Evolutionary conservation across 2,329 filamentous ascomycete genomes (phyloP).

Genomic region (Fusarium burgessii): DNA sequence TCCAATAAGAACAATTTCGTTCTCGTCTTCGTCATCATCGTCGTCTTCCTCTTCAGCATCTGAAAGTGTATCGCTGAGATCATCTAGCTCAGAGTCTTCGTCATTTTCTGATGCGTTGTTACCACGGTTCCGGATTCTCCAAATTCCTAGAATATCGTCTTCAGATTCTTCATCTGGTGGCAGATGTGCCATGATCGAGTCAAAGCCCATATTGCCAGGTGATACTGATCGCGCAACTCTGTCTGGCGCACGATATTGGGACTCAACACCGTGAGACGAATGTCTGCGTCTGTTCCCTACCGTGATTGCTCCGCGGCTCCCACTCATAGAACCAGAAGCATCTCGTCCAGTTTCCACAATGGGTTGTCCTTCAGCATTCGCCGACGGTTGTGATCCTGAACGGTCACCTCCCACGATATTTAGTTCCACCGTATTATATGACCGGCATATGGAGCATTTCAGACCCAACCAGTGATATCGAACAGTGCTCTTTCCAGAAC

Average conservation of each 20-base stretch:
- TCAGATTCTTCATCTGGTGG: constrained; percentile 61
- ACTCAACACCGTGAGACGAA: constrained; percentile 54
- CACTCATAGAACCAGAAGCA: constrained; percentile 19
- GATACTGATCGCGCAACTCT: constrained; percentile 61
- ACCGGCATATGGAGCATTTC: constrained; percentile 81
- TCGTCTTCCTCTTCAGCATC: constrained; percentile 60
- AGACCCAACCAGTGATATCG: constrained; percentile 94
- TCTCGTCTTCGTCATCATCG: constrained; percentile 64
- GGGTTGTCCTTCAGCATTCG: constrained; percentile 41
- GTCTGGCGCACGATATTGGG: constrained; percentile 52
- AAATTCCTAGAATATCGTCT: constrained; percentile 69
- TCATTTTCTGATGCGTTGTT: constrained; percentile 63
- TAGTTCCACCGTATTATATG: constrained; percentile 77
- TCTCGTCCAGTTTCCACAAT: constrained; percentile 22
- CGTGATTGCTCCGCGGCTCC: constrained; percentile 27
- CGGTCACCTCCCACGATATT: constrained; percentile 65
- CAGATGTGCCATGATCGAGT: constrained; percentile 43
- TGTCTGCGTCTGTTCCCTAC: constrained; percentile 52
- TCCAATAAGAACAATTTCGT: constrained; percentile 63
- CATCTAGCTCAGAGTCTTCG: constrained; percentile 61
- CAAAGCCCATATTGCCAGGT: constrained; percentile 49
- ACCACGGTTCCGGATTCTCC: constrained; percentile 60
- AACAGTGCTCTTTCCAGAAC: constrained; percentile 86
- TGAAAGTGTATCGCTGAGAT: constrained; percentile 55
- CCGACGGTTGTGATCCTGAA: constrained; percentile 43